Conservation (phyloP, 1,284 basidiomycete genomes). For the Malassezia obtusa region DNA sequence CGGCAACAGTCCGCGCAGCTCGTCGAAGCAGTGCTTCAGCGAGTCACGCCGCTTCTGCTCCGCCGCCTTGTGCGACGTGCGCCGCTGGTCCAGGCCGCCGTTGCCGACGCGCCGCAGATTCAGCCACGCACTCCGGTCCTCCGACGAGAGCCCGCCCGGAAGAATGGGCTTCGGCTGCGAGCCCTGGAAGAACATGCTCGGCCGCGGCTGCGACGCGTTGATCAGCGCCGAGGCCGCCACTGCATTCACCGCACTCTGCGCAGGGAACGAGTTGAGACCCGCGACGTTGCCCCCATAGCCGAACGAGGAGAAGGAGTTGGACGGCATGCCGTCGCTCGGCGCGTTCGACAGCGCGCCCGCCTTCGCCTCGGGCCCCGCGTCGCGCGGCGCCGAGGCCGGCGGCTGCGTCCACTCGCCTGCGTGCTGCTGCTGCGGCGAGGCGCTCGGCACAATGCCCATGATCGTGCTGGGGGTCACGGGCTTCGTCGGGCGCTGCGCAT, state of each 20-base stretch:
- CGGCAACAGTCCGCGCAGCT: constrained; percentile 74
- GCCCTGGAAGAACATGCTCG: background rate
- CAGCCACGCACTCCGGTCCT: constrained; percentile 34
- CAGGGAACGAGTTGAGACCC: constrained; percentile 13
- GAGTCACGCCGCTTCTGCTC: constrained; percentile 94
- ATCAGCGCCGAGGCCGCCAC: constrained; percentile 6
- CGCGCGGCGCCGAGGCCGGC: too few species aligned
- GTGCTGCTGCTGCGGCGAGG: background rate
- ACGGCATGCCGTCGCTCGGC: too few species aligned
- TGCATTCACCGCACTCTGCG: constrained; percentile 4
- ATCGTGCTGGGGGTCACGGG: constrained; percentile 40
- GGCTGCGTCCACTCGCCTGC: background rate
- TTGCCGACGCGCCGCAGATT: constrained; percentile 21
- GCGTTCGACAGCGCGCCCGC: too few species aligned
- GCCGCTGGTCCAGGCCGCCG: constrained; percentile 53
- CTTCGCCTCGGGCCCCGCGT: too few species aligned
- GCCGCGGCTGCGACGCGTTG: constrained; percentile 6
- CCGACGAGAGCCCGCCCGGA: constrained; percentile 24
- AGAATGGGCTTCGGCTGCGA: constrained; percentile 21
- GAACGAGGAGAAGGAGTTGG: too few species aligned
- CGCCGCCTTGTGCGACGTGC: constrained; percentile 89
- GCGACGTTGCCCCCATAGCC: too few species aligned
- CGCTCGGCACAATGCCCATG: constrained; percentile 33
- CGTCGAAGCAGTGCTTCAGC: constrained; percentile 90
- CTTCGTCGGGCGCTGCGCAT: constrained; percentile 14